Evolutionary conservation across 169 alveolate species (phyloP), one percentile per base, ranked within the genome.

Genomic region (Babesia divergens): DNA sequence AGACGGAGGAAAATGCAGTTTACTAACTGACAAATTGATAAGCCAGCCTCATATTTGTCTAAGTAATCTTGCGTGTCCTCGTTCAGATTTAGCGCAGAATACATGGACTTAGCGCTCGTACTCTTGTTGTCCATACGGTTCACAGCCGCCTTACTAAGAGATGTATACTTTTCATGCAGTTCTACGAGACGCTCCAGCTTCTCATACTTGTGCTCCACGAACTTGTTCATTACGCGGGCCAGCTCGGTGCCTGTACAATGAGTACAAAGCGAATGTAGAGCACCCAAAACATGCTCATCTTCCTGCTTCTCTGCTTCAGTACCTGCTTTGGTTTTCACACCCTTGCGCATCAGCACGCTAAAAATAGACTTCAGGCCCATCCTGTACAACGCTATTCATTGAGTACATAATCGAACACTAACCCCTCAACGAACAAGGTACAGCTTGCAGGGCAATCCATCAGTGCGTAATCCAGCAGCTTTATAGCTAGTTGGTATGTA

Each of bases 1-100:
- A 90, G 68, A 0, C 93, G 68, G 35, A 87, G 65, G 16, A 90
- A 52, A 51, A 90, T 83, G 65, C 74, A 44, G 76, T 87, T 93
- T 32, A 80, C 71, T 50, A 87, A 79, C 72, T 90, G 93, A 38
- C 91, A 65, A 3, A 82, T 74, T 52, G 89, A 90, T 18, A 86
- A 88, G 6, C 94, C 94, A 6, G 84, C 86, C 16, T 90, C 94
- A 47, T 90, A 87, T 13, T 84, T 80, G 37, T 90, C 93, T 18
- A 90, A 43, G 66, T 81, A 90, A 38, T 40, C 68, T 51, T 81
- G 83, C 56, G 79, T 88, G 47, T 67, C 86, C 32, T 55, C 76
- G 68, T 85, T 65, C 32, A 74, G 35, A n/a, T 75, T 68, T 34
- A 80, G 49, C 76, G 68, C 46, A 0, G 50, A 46, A 18, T 20